Evolutionary conservation across 169 alveolate species (phyloP), one percentile per base, ranked within the genome.

Genomic region (Plasmodium knowlesi): DNA sequence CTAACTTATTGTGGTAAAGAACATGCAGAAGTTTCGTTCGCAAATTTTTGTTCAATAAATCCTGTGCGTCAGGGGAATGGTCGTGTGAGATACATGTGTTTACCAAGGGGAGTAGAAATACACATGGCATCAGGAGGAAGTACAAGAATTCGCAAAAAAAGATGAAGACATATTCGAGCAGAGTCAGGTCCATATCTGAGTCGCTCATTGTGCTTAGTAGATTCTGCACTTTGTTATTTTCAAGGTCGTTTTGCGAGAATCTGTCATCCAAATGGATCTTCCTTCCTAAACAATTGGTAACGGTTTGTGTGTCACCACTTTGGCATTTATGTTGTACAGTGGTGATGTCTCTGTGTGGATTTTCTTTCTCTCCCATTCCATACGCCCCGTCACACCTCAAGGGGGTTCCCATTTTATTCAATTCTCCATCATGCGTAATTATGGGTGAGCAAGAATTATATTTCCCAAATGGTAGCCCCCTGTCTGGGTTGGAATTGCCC

Each of bases 81-180:
- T 85, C 85, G 43, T 85, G 93, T 54, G 86, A 19, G 57, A 85
- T 76, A 32, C 84, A 85, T 85, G 39, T 16, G 67, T 30, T 85
- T 19, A 28, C 22, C 79, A 85, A 28, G 28, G 93, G 93, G 22
- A 85, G 79, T 30, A 85, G 41, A 76, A 19, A 85, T 74, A 85
- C 43, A 25, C 93, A 74, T 4, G 93, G 93, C 57, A 85, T 39
- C 79, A 85, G 39, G 30, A 85, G 93, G 43, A 85, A 85, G 54
- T 85, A 85, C 22, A 85, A 54, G 34, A 74, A 50, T 85, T 85
- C 93, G 28, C 85, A 53, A 54, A 85, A 53, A 76, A 53, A 74
- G 8, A 76, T 41, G 28, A 85, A 34, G 19, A 85, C 34, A 10
- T 50, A 85, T 74, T 85, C 93, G 28, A 85, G 53, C 30, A 57